Evolutionary conservation across 108 stramenopile genomes (phyloP), one percentile per base, ranked within the genome.

Genomic region (Fistulifera pelliculosa): DNA sequence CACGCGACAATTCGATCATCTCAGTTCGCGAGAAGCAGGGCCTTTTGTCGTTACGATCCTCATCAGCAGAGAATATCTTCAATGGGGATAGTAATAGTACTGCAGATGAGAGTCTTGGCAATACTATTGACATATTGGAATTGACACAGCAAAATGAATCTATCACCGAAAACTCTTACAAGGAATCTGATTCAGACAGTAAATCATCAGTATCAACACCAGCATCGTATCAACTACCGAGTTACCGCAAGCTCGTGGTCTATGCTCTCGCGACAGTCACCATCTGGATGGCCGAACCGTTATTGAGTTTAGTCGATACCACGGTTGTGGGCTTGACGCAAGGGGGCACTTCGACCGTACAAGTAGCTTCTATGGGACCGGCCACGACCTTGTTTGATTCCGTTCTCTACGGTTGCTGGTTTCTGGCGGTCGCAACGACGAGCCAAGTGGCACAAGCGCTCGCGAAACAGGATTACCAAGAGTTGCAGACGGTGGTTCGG

Each of bases 341-440:
- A 23, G n/a, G 42, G n/a, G 47, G 61, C 13, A 47, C 54, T 21
- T 45, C 51, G 8, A 76, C 85, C 4, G 56, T 69, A 25, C 90
- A 94, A 61, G 69, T 97, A 26, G 96, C 96, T 2, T 81, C 94
- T 8, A 65, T 97, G 14, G 96, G 96, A 22, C 96, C 5, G 94
- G n/a, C 94, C 12, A 95, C 93, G 7, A 90, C 87, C 50, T 59
- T 97, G 1, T 84, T 84, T 60, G 96, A 97, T 60, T 73, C 71
- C 19, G 44, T 69, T 0, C 65, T 93, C 6, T 97, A 94, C 54
- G 51, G 84, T 31, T 86, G 77, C 41, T 79, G 79, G 52, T 96
- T 96, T 56, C 68, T 97, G 61, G 77, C 89, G 15, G 88, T 96
- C 41, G 88, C 93, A 15, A 93, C 94, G 13, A 97, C 96, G n/a